A percentile compares a stretch with the other conserved stretches of the same genome.
Conservation (phyloP, 2,329 filamentous ascomycete species). For the Huntiella savannae region DNA sequence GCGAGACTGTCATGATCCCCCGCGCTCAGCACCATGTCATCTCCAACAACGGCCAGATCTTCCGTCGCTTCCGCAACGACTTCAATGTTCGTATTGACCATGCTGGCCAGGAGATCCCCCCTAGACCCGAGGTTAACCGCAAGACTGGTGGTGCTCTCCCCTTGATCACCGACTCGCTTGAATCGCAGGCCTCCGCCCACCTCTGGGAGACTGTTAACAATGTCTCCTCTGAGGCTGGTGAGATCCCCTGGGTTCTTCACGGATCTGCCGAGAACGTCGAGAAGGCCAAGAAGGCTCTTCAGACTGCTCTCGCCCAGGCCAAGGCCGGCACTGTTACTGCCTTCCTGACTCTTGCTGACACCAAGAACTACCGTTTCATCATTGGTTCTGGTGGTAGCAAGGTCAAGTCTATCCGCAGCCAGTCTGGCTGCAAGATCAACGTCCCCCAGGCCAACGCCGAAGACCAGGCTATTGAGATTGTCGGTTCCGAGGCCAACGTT, state of each 20-base stretch:
- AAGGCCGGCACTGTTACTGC: slow-evolving; percentile 54
- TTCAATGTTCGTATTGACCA: slow-evolving; percentile 84
- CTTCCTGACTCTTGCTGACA: slow-evolving; percentile 78
- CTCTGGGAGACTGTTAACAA: slow-evolving; percentile 67
- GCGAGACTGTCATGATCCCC: slow-evolving; percentile 72
- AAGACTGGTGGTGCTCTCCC: slow-evolving; percentile 49
- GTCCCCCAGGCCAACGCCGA: slow-evolving; percentile 64
- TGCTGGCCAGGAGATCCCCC: slow-evolving; percentile 56
- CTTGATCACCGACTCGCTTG: slow-evolving; percentile 78
- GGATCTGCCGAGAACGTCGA: slow-evolving; percentile 60
- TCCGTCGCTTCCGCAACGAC: slow-evolving; percentile 74
- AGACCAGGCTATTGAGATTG: slow-evolving; percentile 76
- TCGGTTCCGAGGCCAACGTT: slow-evolving; percentile 59
- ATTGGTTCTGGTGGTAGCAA: slow-evolving; percentile 78
- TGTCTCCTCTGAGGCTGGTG: slow-evolving; percentile 40
- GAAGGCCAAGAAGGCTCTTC: slow-evolving; percentile 60
- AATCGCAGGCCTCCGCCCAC: slow-evolving; percentile 44
- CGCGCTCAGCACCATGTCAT: slow-evolving; percentile 66
- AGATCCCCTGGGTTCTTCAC: slow-evolving; percentile 78
- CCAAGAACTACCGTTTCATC: slow-evolving; percentile 72
- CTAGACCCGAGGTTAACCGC: slow-evolving; percentile 41
- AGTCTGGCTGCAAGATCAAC: slow-evolving; percentile 84
- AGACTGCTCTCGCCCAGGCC: slow-evolving; percentile 53
- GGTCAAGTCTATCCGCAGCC: slow-evolving; percentile 80
- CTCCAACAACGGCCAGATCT: slow-evolving; percentile 78